phyloP scores from a whole-genome alignment of 1,284 basidiomycete species.

The Inonotus hispidus region DNA sequence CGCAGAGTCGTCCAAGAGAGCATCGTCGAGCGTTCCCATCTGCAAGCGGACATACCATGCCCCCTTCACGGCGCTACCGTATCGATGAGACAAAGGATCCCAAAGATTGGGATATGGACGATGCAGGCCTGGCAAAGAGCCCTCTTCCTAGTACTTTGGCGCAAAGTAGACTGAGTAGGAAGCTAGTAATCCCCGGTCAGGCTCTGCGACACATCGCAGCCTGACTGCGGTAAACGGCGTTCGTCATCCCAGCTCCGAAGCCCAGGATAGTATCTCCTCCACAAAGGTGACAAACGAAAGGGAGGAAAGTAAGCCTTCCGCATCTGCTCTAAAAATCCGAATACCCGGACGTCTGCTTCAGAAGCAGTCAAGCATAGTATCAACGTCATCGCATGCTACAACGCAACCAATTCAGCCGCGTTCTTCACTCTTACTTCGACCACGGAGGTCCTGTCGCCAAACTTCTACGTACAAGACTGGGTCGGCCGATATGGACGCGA shows the following conservation, averaged over 20 bases:
- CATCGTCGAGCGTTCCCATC: too few species aligned
- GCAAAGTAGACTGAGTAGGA: too few species aligned
- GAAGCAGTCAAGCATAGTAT: not conserved
- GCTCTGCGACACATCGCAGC: not conserved
- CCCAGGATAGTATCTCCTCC: not conserved
- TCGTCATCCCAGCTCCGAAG: not conserved
- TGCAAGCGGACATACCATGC: too few species aligned
- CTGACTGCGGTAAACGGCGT: not conserved
- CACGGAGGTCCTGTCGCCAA: constrained; percentile 8
- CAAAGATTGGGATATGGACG: too few species aligned
- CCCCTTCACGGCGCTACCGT: too few species aligned
- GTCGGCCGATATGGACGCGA: constrained; percentile 5
- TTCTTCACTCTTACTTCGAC: not conserved
- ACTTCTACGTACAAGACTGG: not conserved
- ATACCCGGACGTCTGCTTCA: constrained; percentile 15
- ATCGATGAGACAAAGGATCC: too few species aligned
- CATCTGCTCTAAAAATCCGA: constrained; percentile 16
- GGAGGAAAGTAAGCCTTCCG: not conserved
- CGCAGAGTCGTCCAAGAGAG: too few species aligned
- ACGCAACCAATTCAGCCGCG: not conserved
- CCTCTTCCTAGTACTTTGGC: too few species aligned
- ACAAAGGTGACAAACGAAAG: not conserved
- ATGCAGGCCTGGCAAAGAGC: too few species aligned
- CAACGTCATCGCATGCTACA: not conserved
- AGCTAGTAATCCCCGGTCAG: too few species aligned